phyloP scores from a whole-genome alignment of 192 early-diverging fungal species.

The Globomyces pollinis-pini region DNA sequence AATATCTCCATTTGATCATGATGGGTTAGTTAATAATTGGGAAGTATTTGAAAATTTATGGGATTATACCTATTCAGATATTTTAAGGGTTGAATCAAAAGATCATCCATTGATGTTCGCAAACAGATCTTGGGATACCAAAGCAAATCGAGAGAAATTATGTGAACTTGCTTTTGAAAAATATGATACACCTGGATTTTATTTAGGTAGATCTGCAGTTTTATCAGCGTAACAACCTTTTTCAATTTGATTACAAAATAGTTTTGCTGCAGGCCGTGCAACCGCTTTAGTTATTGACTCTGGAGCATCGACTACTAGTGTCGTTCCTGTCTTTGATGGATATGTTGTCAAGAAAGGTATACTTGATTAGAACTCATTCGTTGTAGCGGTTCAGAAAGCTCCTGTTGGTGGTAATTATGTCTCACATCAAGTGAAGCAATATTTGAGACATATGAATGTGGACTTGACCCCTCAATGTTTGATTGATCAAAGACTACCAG shows the following conservation, averaged over 20 bases:
- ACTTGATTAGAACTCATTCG: neutral
- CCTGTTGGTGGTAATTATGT: slow-evolving; percentile 76
- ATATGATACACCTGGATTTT: slow-evolving; percentile 88
- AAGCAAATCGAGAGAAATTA: slow-evolving; percentile 75
- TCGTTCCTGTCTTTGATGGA: slow-evolving; percentile 94
- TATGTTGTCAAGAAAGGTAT: slow-evolving; percentile 85
- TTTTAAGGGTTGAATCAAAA: slow-evolving; percentile 63
- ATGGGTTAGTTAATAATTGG: slow-evolving; percentile 95
- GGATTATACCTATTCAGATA: slow-evolving; percentile 70
- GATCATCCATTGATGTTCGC: slow-evolving; percentile 89
- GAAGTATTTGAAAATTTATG: slow-evolving; percentile 86
- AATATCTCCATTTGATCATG: slow-evolving; percentile 67
- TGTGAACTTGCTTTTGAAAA: slow-evolving; percentile 93
- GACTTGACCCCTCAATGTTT: slow-evolving; percentile 77
- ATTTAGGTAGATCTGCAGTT: slow-evolving; percentile 83
- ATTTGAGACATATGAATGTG: slow-evolving; percentile 42
- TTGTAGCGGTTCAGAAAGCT: slow-evolving; percentile 49
- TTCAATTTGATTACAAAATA: slow-evolving; percentile 22
- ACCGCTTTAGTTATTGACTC: slow-evolving; percentile 90
- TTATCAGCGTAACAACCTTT: slow-evolving; percentile 67
- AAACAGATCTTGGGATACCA: slow-evolving; percentile 88
- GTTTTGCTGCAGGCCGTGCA: slow-evolving; percentile 80
- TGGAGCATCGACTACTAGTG: slow-evolving; percentile 80
- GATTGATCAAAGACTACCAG: slow-evolving; percentile 64
- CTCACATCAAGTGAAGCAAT: slow-evolving; percentile 63